Conservation (phyloP, 2,329 filamentous ascomycete species). For the Alternaria arborescens region DNA sequence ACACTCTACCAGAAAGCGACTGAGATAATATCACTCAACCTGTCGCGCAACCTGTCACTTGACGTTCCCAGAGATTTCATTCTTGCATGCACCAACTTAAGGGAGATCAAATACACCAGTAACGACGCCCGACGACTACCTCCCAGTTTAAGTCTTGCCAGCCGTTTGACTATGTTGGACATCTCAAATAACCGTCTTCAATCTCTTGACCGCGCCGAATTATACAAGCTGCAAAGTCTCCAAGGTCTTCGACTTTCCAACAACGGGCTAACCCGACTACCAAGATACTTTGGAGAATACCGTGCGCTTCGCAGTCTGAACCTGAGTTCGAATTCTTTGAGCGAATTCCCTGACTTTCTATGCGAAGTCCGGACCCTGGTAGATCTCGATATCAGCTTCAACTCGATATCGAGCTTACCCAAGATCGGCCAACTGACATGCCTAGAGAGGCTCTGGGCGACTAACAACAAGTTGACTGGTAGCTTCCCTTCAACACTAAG, state of each 20-base stretch:
- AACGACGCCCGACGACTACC: slow-evolving; percentile 91
- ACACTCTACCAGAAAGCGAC: slow-evolving; percentile 88
- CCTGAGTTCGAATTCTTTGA: slow-evolving; percentile 91
- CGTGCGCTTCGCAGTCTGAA: slow-evolving; percentile 82
- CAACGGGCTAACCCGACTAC: slow-evolving; percentile 83
- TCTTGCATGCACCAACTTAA: slow-evolving; percentile 86
- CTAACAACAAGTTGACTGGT: slow-evolving; percentile 87
- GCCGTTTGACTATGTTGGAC: slow-evolving; percentile 84
- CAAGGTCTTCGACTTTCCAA: slow-evolving; percentile 93
- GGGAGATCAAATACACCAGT: slow-evolving; percentile 94
- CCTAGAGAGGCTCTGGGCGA: slow-evolving; percentile 90
- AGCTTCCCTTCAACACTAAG: slow-evolving; percentile 77
- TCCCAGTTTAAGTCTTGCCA: slow-evolving; percentile 81
- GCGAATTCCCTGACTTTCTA: slow-evolving; percentile 83
- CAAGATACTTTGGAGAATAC: slow-evolving; percentile 83
- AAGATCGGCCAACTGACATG: slow-evolving; percentile 80
- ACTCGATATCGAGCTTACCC: slow-evolving; percentile 81
- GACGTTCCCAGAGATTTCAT: slow-evolving; percentile 97
- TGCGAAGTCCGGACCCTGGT: slow-evolving; percentile 83
- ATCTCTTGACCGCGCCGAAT: slow-evolving; percentile 82
- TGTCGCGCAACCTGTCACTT: slow-evolving; percentile 90
- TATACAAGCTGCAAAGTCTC: slow-evolving; percentile 77
- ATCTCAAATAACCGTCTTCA: slow-evolving; percentile 94
- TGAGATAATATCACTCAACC: slow-evolving; percentile 93
- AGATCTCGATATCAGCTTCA: slow-evolving; percentile 97